Evolutionary conservation across 805 yeast genomes (phyloP), one percentile per base, ranked within the genome.

Genomic region (Dipodascus geniculatus): DNA sequence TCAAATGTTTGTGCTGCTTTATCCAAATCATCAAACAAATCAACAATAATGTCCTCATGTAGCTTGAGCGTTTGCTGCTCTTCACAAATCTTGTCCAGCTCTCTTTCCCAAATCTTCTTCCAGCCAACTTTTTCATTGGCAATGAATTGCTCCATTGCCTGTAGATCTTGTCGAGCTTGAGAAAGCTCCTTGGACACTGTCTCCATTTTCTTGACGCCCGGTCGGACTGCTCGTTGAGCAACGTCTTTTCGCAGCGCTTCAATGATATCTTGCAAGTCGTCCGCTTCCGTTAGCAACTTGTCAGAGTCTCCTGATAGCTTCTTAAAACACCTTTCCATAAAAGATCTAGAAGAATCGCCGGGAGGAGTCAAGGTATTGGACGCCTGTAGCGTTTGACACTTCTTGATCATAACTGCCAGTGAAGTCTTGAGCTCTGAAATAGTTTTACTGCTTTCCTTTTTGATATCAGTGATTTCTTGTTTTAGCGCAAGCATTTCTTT

Each of bases 91-190:
- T 83, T 83, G 56, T 88, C 93, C 54, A 93, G 75, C 64, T 89
- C 96, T 3, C 83, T 72, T 64, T 90, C 96, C 97, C 99, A 91
- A 6, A 87, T 83, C 59, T 79, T 79, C 64, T 87, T 86, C 96
- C 98, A 89, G 31, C 80, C 81, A 3, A 89, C 83, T 58, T 85
- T 85, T 63, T 89, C 98, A 2, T 73, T 71, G 1, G 68, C 62
- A 42, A 93, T 82, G 62, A 79, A 88, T 2, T 69, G 69, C n/a
- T 76, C 74, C 76, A 89, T 77, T 1, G 67, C 67, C 0, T 67
- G 67, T 48, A 91, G 72, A 17, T 77, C 76, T 0, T 61, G 50
- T 53, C 77, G 76, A 0, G 95, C 90, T 0, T 69, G 72, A 2
- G 62, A 69, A 22, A 93, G 74, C 57, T 90, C 95, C 58, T 79